Base-by-base conservation (phyloP, 2,329 filamentous ascomycete species). In the Colletotrichum sp. region DNA sequence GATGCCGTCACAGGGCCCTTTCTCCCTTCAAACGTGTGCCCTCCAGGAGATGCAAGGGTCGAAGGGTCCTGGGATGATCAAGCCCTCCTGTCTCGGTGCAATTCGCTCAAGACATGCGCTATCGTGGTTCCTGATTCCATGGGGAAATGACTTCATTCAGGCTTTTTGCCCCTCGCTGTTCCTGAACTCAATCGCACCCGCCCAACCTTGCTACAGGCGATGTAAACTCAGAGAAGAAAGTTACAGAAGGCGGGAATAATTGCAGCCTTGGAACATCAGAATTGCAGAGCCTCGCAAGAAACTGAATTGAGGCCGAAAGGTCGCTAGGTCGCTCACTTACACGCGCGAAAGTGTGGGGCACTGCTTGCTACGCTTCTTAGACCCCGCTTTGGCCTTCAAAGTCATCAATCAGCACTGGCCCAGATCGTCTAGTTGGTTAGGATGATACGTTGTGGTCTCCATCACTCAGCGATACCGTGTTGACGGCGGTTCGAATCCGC, bases 401-500 rank as follows among this genome's bases (percentile, higher is more conserved):
- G 3, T 5, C 6, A 69, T 8, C 39, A 69, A 44, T 0, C 4
- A 64, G 2, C 28, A 28, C 52, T 68, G 36, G 75, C 75, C 72
- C 71, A 69, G 75, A 76, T 76, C 75, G 75, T 76, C 75, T 76
- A 76, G 75, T 76, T 76, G 75, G 75, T 76, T 76, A 76, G 75
- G 75, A 77, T 77, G 75, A 77, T 77, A 74, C 75, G 72, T 77
- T 77, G 75, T 77, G 75, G 75, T 77, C 68, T 68, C 62, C 68
- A 57, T 74, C 49, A 75, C 67, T 67, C 72, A 70, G 66, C 67
- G 44, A 32, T 32, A 70, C 75, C 72, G 75, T 74, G 72, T 77
- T 77, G 75, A 77, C 75, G 75, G 75, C 75, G 72, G 75, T 77
- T 77, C 71, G 75, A 77, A 77, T 75, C 75, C 72, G 75, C 72